Percentiles rank a stretch among this genome's conserved stretches.
Evolutionary conservation across 1,284 basidiomycete species (phyloP).

Genomic region (Sporisorium sorghi): DNA sequence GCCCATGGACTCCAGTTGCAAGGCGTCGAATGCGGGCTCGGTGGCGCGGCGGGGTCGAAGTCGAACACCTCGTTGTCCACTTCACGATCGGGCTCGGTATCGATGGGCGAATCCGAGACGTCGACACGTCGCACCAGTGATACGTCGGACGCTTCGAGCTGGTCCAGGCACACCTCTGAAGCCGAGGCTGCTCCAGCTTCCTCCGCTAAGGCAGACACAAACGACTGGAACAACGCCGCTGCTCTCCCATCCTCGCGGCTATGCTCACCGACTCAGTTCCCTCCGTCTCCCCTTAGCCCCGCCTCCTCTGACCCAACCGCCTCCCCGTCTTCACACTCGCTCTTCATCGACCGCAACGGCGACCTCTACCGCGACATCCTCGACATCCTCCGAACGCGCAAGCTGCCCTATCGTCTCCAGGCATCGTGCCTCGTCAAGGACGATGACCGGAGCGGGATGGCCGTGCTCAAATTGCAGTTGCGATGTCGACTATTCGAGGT

Average conservation of each 20-base stretch:
- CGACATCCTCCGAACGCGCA: conserved; percentile 23
- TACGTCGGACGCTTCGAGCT: conserved; percentile 6
- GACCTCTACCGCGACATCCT: conserved; percentile 29
- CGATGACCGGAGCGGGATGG: not conserved
- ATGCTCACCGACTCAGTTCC: not conserved
- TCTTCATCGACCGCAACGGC: conserved; percentile 37
- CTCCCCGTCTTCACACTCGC: not conserved
- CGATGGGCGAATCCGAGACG: not conserved
- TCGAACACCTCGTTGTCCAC: conserved; percentile 7
- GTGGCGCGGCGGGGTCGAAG: not conserved
- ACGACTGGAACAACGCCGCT: too few relatives aligned
- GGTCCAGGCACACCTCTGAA: not conserved
- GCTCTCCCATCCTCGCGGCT: not conserved
- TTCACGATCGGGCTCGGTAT: not conserved
- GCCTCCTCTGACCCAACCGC: not conserved
- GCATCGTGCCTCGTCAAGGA: conserved; percentile 2
- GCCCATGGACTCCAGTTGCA: not conserved
- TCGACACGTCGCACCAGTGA: conserved; percentile 25
- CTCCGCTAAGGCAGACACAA: not conserved
- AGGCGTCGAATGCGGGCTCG: not conserved
- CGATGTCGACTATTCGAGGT: conserved; percentile 18
- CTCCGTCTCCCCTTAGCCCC: not conserved
- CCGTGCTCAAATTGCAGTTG: conserved; percentile 5
- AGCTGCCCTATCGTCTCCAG: conserved; percentile 27
- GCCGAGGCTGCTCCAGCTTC: not conserved